These are phyloP conservation scores for Russula brevipes DNA, from an alignment of 768 basidiomycete genomes.

Conservation along the genomic window DNA sequence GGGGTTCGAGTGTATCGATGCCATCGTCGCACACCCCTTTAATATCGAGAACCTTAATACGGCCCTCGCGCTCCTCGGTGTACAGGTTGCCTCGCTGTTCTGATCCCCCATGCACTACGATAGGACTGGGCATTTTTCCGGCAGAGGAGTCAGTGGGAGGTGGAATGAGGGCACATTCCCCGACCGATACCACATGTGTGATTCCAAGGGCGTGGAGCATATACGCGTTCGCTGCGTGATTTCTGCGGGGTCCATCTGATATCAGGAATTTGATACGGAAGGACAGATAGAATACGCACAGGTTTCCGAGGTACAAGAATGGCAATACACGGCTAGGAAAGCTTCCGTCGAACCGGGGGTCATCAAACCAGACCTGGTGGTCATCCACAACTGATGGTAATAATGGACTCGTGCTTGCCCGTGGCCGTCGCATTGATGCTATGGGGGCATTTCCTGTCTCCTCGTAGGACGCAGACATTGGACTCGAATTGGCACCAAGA, in stretches of 20 bases:
- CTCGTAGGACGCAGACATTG: constrained; percentile 32
- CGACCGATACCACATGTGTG: constrained; percentile 95
- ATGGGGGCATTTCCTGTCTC: constrained; percentile 17
- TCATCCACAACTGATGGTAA: constrained; percentile 59
- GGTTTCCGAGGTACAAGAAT: constrained; percentile 89
- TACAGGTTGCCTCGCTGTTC: constrained; percentile 69
- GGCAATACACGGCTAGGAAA: constrained; percentile 92
- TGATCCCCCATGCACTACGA: constrained; percentile 42
- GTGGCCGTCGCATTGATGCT: constrained; percentile 41
- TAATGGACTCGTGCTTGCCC: constrained; percentile 67
- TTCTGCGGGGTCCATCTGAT: constrained; percentile 41
- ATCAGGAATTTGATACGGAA: constrained; percentile 24
- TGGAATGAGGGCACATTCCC: constrained; percentile 87
- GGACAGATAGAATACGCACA: constrained; percentile 51
- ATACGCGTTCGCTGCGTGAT: constrained; percentile 89
- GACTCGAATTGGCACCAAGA: constrained; percentile 24
- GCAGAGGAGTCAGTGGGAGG: constrained; percentile 40
- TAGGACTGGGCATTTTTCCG: constrained; percentile 17
- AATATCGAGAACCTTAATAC: constrained; percentile 88
- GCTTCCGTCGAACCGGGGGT: constrained; percentile 88
- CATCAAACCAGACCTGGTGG: constrained; percentile 93
- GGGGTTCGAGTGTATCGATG: constrained; percentile 87
- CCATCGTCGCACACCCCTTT: constrained; percentile 94
- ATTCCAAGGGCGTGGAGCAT: constrained; percentile 96
- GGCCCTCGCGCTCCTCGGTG: constrained; percentile 82